A percentile compares a stretch with the other conserved stretches of the same genome.
Evolutionary conservation across 2,329 filamentous ascomycete genomes (phyloP).

Genomic region (Diaporthe humulicola): DNA sequence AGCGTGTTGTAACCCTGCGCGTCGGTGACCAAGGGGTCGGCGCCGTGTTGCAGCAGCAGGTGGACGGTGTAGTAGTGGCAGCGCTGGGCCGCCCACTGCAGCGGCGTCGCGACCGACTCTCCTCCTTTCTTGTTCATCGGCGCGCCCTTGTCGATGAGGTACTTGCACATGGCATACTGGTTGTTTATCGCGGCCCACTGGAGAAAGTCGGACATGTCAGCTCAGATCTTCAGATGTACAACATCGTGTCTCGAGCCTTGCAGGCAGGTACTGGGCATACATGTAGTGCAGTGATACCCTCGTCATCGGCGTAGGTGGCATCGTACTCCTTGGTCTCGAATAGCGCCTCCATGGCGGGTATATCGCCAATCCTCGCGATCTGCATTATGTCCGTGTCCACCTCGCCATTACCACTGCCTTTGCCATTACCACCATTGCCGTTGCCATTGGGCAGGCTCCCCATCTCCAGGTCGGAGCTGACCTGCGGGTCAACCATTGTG

Average conservation of each 20-base stretch:
- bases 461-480: constrained; percentile 71
- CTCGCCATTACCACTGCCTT: constrained; percentile 55
- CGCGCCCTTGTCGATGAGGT: constrained; percentile 86
- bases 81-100: constrained; percentile 96
- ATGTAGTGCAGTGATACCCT: constrained; percentile 96
- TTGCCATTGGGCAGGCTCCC: constrained; percentile 59
- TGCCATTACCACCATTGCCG: constrained; percentile 57
- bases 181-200: constrained; percentile 99
- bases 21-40: constrained; percentile 92
- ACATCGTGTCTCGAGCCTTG: constrained; percentile 21
- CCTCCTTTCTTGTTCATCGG: constrained; percentile 96
- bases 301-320: constrained; percentile 86
- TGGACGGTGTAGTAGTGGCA: constrained; percentile 98
- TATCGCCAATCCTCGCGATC: constrained; percentile 88
- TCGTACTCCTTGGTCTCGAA: constrained; percentile 87
- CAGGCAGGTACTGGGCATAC: constrained; percentile 65
- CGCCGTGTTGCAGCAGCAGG: constrained; percentile 89
- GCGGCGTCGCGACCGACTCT: constrained; percentile 91
- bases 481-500: constrained; percentile 64
- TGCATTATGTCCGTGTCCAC: constrained; percentile 86
- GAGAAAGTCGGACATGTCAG: constrained; percentile 30
- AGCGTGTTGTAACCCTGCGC: constrained; percentile 98
- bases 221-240: constrained; percentile 1
- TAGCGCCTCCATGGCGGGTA: constrained; percentile 87
- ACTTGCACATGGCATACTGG: constrained; percentile 96